Evolutionary conservation across 2,329 filamentous ascomycete species (phyloP).

Genomic region (Phyllosticta paracitricarpa): DNA sequence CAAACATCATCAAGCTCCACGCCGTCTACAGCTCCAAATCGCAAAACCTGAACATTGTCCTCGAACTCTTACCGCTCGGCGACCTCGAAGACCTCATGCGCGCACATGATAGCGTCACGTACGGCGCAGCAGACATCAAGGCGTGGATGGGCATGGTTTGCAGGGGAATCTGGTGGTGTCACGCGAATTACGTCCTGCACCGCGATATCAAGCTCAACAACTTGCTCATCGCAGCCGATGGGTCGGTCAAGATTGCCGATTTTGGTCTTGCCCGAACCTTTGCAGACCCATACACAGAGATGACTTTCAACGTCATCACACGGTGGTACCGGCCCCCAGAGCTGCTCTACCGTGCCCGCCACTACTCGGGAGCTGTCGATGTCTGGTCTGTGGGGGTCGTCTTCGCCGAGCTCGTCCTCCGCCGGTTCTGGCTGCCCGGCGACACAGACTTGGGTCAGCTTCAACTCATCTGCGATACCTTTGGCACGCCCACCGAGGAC

Average conservation of each 20-base stretch:
- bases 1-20: constrained; percentile 88
- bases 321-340: constrained; percentile 95
- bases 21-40: constrained; percentile 93
- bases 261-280: constrained; percentile 89
- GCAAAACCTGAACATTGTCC: constrained; percentile 90
- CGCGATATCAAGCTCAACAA: constrained; percentile 99
- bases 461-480: constrained; percentile 67
- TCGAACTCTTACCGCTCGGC: constrained; percentile 87
- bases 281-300: constrained; percentile 74
- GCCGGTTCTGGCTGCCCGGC: constrained; percentile 73
- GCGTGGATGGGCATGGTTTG: constrained; percentile 98
- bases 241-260: constrained; percentile 92
- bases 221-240: constrained; percentile 83
- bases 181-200: constrained; percentile 87
- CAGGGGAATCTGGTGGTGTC: constrained; percentile 90
- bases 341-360: constrained; percentile 78
- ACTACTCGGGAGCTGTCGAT: constrained; percentile 86
- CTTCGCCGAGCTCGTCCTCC: constrained; percentile 79
- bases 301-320: constrained; percentile 94
- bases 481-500: constrained; percentile 86
- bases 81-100: constrained; percentile 92
- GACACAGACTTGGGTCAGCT: constrained; percentile 82
- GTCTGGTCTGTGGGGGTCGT: constrained; percentile 91
- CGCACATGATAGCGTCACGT: constrained; percentile 66
- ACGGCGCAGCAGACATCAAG: constrained; percentile 85